Base-by-base conservation (phyloP, 2,329 filamentous ascomycete genomes). In the Nannizzia gypsea region DNA sequence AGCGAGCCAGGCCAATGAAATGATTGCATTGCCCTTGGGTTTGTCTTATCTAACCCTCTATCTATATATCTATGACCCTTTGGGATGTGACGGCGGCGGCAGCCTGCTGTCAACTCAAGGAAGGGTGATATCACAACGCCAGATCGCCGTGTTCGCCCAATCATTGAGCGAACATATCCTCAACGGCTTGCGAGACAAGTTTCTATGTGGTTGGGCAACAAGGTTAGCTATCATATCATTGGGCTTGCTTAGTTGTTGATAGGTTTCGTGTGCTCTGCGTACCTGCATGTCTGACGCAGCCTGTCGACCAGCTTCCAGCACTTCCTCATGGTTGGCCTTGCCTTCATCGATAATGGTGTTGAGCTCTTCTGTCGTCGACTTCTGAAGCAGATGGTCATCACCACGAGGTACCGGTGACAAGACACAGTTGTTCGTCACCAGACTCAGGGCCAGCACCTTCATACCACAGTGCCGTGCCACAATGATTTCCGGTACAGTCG, bases 401-500 rank as follows among this genome's bases (percentile, higher is more conserved):
- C 83, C 84, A 59, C 80, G 75, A 31, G 80, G 77, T 0, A 80
- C 81, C 8, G 82, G 77, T 60, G 83, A 78, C 52, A 85, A 70
- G 4, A 86, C 81, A 6, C 81, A 80, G 26, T 78, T 81, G 70
- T 87, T 87, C 15, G 84, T 87, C 22, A 87, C 83, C 55, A 87
- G 71, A 67, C 83, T 86, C 67, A 87, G 80, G 4, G 83, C 84
- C 40, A 87, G 72, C 5, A 87, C 81, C 28, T 80, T 75, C 65
- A 87, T 78, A n/a, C 80, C 81, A 59, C 77, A 79, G 69, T 87
- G 84, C 63, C 84, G 77, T 34, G 84, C 84, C 15, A 84, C 82
- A 56, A 87, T 79, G 58, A 86, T 84, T 67, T 87, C 84, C 6
- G 84, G 84, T 28, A 87, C 83, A 0, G 84, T 87, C 34, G 82